Percentiles rank a stretch among this genome's conserved stretches.
Conservation (phyloP, 345 rosid species). For the Schrenkiella parvula region DNA sequence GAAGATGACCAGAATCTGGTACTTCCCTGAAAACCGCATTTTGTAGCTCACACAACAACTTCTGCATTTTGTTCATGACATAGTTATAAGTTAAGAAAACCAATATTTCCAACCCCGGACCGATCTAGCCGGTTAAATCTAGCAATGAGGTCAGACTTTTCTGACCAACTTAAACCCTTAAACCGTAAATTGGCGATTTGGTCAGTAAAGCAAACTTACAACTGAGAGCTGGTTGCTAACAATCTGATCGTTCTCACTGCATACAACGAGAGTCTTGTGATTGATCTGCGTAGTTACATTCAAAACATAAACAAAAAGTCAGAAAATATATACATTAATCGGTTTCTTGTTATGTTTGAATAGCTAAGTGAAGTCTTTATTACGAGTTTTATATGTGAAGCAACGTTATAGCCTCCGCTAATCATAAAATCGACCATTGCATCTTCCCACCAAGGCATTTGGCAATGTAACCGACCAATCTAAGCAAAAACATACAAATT, state of each 20-base stretch:
- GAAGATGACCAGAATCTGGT: slow-evolving; percentile 65
- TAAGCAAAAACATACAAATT: slow-evolving; percentile 10
- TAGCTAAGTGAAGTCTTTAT: not conserved
- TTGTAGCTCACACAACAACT: slow-evolving; percentile 55
- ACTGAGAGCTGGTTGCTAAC: slow-evolving; percentile 54
- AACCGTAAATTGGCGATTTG: too few species aligned
- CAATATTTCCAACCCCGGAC: too few species aligned
- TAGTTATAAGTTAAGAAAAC: not conserved
- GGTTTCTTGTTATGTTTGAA: not conserved
- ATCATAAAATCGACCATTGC: slow-evolving; percentile 68
- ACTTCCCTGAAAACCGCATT: slow-evolving; percentile 50
- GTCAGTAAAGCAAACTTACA: slow-evolving; percentile 39
- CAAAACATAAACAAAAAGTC: not conserved
- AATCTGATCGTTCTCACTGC: slow-evolving; percentile 68
- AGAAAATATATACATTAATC: not conserved
- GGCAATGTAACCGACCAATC: slow-evolving; percentile 78
- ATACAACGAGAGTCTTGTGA: slow-evolving; percentile 61
- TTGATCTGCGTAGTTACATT: slow-evolving; percentile 43
- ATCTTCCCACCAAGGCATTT: slow-evolving; percentile 88
- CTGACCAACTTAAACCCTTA: too few species aligned
- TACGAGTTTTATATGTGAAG: slow-evolving; percentile 63
- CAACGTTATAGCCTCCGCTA: slow-evolving; percentile 78
- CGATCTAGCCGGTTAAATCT: too few species aligned
- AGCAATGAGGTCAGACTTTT: too few species aligned
- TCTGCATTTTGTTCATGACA: slow-evolving; percentile 36